phyloP scores from a whole-genome alignment of 140 eudicot species.

The Cichorium intybus region DNA sequence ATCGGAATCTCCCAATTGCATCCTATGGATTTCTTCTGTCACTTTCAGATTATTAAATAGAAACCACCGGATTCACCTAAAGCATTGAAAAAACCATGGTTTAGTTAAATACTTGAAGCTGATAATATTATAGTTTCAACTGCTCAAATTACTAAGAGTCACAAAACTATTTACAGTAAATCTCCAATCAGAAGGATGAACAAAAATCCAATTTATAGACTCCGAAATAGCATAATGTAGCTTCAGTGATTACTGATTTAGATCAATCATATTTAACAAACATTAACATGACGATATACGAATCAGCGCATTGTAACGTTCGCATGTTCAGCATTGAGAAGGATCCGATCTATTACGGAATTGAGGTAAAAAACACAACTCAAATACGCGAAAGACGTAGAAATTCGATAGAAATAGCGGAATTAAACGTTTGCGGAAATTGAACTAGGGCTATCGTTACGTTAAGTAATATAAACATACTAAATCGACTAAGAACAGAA shows the following conservation, averaged over 20 bases:
- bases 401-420: conserved; percentile 2
- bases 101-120: conserved; percentile 7
- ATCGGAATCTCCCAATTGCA: conserved; percentile 36
- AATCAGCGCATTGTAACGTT: conserved; percentile 6
- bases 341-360: conserved; percentile 1
- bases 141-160: not conserved
- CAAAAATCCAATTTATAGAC: conserved; percentile 9
- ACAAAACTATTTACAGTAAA: not conserved
- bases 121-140: not conserved
- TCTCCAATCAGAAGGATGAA: conserved; percentile 1
- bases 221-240: not conserved
- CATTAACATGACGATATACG: not conserved
- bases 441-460: conserved; percentile 14
- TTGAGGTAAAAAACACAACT: not conserved
- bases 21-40: conserved; percentile 26
- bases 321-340: conserved; percentile 6
- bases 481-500: not conserved
- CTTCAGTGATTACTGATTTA: not conserved
- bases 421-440: not conserved
- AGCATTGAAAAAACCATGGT: not conserved
- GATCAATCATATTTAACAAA: not conserved
- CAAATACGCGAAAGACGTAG: not conserved
- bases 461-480: not conserved
- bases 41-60: not conserved
- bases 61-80: not conserved